A percentile compares a stretch with the other conserved stretches of the same genome.
Conservation (phyloP, 345 rosid species). For the Ceriops tagal region DNA sequence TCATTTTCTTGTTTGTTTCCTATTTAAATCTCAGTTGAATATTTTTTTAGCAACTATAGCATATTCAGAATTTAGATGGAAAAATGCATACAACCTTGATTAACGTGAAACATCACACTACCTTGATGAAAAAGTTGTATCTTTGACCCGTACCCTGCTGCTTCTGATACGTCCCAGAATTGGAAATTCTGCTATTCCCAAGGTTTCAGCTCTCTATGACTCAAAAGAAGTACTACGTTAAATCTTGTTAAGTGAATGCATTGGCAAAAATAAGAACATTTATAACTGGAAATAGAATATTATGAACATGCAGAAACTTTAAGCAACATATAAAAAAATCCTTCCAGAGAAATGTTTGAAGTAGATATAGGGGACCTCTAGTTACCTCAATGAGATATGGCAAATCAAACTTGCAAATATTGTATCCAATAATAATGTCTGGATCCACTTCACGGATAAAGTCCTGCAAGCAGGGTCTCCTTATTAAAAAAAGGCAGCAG, state of each 20-base stretch:
- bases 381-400: constrained; percentile 96
- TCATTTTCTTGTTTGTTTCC: too few species aligned
- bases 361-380: constrained; percentile 15
- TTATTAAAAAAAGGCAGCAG: constrained; percentile 5
- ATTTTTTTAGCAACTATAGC: too few species aligned
- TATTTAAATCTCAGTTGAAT: too few species aligned
- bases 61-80: too few species aligned
- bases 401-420: constrained; percentile 96
- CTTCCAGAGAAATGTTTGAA: background rate
- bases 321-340: constrained; percentile 7
- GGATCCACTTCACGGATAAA: constrained; percentile 89
- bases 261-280: background rate
- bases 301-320: constrained; percentile 1
- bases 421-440: constrained; percentile 94
- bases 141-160: constrained; percentile 80
- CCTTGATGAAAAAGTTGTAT: constrained; percentile 94
- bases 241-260: background rate
- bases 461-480: constrained; percentile 56
- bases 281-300: background rate
- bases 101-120: constrained; percentile 10
- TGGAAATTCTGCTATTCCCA: constrained; percentile 88
- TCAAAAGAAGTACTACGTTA: constrained; percentile 21
- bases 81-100: background rate
- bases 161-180: constrained; percentile 81
- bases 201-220: constrained; percentile 74